These are phyloP conservation scores for Aegilops tauschii DNA, from an alignment of 176 grass and related monocot genomes.

Conservation along the genomic window DNA sequence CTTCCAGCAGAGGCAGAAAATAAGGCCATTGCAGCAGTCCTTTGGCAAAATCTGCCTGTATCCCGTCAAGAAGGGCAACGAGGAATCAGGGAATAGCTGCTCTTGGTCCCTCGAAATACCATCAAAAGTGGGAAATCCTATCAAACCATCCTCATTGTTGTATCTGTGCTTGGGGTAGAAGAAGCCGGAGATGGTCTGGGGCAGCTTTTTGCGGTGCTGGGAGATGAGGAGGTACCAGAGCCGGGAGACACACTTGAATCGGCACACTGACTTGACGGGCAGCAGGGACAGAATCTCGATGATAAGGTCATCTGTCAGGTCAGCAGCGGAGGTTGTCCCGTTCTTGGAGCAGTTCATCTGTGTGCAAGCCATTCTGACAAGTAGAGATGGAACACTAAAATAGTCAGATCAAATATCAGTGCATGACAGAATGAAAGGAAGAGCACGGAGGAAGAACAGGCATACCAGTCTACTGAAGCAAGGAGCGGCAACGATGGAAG, in stretches of 20 bases:
- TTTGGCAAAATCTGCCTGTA: background rate
- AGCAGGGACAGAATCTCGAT: background rate
- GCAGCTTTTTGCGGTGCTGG: background rate
- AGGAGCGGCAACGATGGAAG: background rate
- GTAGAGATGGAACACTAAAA: background rate
- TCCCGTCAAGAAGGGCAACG: background rate
- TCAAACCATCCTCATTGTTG: background rate
- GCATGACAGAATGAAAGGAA: background rate
- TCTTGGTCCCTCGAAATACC: background rate
- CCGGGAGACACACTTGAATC: background rate
- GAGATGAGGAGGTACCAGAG: background rate
- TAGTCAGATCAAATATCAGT: background rate
- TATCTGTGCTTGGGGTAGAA: background rate
- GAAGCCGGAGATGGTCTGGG: background rate
- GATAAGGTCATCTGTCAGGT: background rate
- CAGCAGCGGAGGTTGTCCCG: background rate
- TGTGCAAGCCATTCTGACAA: background rate
- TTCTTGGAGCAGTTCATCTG: background rate
- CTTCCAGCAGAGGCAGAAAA: background rate
- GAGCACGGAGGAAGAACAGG: background rate
- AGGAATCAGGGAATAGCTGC: background rate
- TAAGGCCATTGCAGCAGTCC: background rate
- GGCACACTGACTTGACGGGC: background rate
- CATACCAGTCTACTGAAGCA: background rate
- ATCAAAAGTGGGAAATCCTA: background rate